Percentiles rank a stretch among this genome's conserved stretches.
Evolutionary conservation across 2,329 filamentous ascomycete species (phyloP).

Genomic region (Akanthomyces uredinophilus): DNA sequence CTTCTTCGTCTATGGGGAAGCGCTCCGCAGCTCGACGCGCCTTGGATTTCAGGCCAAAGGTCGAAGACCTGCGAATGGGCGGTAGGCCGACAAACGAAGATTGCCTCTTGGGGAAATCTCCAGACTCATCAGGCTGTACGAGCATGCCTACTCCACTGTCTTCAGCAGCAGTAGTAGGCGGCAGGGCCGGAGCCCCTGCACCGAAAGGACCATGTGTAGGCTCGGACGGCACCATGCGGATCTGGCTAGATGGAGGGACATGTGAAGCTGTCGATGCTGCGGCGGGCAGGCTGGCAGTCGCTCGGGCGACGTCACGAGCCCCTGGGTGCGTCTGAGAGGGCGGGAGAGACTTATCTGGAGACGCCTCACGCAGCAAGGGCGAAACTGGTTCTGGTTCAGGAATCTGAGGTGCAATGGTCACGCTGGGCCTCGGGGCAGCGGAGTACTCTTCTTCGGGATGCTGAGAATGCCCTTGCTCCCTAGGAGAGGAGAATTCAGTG

Average conservation of each 20-base stretch:
- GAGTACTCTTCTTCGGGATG: background rate
- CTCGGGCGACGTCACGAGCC: background rate
- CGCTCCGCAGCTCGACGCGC: conserved; percentile 30
- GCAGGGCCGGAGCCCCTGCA: background rate
- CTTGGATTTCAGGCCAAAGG: conserved; percentile 41
- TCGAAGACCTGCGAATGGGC: conserved; percentile 53
- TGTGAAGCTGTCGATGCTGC: conserved; percentile 10
- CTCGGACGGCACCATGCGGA: conserved; percentile 23
- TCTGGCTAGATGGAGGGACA: conserved; percentile 12
- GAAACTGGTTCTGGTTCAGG: conserved; percentile 28
- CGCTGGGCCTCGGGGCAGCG: background rate
- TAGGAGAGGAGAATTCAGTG: conserved; percentile 11
- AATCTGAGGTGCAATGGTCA: conserved; percentile 18
- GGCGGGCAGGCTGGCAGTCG: background rate
- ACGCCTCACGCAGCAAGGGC: conserved; percentile 25
- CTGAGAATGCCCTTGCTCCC: conserved; percentile 8
- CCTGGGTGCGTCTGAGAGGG: background rate
- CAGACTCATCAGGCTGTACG: conserved; percentile 17
- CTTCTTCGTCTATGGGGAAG: conserved; percentile 30
- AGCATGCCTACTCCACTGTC: conserved; percentile 11
- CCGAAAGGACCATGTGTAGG: background rate
- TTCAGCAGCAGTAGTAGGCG: conserved; percentile 6
- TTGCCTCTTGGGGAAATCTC: conserved; percentile 34
- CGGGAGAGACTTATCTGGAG: background rate
- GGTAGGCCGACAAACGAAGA: conserved; percentile 54